Evolutionary conservation across 768 basidiomycete genomes (phyloP).

Genomic region (Russula earlei): DNA sequence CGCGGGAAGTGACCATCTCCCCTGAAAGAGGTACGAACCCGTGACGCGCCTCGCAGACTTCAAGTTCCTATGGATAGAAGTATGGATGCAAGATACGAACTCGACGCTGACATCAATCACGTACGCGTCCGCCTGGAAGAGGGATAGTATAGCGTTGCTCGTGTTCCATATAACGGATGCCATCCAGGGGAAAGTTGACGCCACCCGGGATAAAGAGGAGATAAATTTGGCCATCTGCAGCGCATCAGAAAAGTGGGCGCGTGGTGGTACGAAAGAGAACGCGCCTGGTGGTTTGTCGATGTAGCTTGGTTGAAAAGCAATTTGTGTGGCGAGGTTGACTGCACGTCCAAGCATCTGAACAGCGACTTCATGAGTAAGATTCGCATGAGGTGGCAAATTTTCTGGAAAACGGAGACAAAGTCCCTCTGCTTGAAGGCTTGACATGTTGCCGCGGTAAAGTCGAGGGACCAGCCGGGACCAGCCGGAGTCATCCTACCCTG

Average conservation of each 20-base stretch:
- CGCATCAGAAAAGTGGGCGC: not conserved
- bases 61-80: slow-evolving; percentile 50
- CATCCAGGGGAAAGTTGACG: slow-evolving; percentile 60
- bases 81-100: not conserved
- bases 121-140: slow-evolving; percentile 42
- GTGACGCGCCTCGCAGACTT: slow-evolving; percentile 61
- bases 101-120: slow-evolving; percentile 22
- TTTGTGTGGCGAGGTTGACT: slow-evolving; percentile 41
- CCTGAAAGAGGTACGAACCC: slow-evolving; percentile 64
- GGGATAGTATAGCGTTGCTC: slow-evolving; percentile 54
- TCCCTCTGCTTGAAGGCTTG: slow-evolving; percentile 38
- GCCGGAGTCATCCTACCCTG: too few relatives aligned
- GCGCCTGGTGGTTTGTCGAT: slow-evolving; percentile 70
- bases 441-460: not conserved
- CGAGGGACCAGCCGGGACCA: too few relatives aligned
- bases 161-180: slow-evolving; percentile 65
- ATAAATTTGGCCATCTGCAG: slow-evolving; percentile 51
- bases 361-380: slow-evolving; percentile 48
- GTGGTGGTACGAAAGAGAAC: not conserved
- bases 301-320: slow-evolving; percentile 64
- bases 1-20: slow-evolving; percentile 56
- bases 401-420: slow-evolving; percentile 68
- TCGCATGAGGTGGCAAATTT: slow-evolving; percentile 45
- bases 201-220: slow-evolving; percentile 58
- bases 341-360: slow-evolving; percentile 53